Evolutionary conservation across 1,139 yeast species (phyloP).

Genomic region (Pichia sp.): DNA sequence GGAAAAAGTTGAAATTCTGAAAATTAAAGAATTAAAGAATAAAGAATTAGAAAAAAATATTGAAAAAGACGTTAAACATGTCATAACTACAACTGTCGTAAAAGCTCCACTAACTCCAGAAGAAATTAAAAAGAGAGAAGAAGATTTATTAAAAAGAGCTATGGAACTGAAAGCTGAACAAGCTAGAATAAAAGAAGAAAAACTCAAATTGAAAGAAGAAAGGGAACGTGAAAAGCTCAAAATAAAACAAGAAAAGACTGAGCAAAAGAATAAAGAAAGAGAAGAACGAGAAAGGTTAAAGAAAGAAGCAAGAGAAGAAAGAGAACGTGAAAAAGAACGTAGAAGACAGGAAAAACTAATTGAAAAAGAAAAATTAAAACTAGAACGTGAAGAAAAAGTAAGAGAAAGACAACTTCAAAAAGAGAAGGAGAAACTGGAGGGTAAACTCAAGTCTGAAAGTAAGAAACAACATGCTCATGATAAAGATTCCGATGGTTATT

Average conservation of each 20-base stretch:
- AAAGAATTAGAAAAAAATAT: not conserved
- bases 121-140: conserved; percentile 13
- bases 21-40: not conserved
- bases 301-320: conserved; percentile 19
- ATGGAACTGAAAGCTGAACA: conserved; percentile 20
- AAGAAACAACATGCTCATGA: conserved; percentile 11
- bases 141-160: conserved; percentile 15
- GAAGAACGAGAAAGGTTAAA: conserved; percentile 22
- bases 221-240: conserved; percentile 30
- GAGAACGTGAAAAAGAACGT: conserved; percentile 29
- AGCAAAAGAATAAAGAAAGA: conserved; percentile 17
- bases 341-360: conserved; percentile 20
- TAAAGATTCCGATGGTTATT: conserved; percentile 2
- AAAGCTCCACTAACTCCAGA: conserved; percentile 6
- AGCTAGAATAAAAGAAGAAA: conserved; percentile 17
- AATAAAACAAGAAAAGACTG: conserved; percentile 20
- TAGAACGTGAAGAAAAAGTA: conserved; percentile 12
- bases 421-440: conserved; percentile 11
- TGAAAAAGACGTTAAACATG: not conserved
- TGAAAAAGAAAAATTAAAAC: conserved; percentile 18
- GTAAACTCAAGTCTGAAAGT: conserved; percentile 11
- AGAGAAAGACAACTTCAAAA: conserved; percentile 3
- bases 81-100: not conserved
- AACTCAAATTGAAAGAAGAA: conserved; percentile 23
- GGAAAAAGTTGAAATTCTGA: too few relatives aligned